Base-by-base conservation (phyloP, 2,329 filamentous ascomycete genomes). In the Talaromyces pinophilus region DNA sequence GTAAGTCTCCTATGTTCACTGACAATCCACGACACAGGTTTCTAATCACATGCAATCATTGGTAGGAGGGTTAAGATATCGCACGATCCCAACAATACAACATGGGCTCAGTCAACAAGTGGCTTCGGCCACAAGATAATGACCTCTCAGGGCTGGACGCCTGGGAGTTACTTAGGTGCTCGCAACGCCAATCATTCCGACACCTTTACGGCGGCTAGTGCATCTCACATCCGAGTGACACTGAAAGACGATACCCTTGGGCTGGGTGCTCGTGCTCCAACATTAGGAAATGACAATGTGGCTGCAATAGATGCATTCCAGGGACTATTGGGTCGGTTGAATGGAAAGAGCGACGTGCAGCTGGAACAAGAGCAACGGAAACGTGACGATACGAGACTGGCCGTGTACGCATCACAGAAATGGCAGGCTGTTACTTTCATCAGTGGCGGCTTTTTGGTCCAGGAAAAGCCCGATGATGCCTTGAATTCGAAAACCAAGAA, bases 21-120 rank as follows among this genome's bases (percentile, higher is more conserved):
- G 25, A 28, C 38, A 22, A 11, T n/a, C 30, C 30, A 46, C 40
- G 15, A 11, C 22, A 48, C 69, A 22, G 35, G 62, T 11, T 30
- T 25, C 35, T 44, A 19, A 30, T 13, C 25, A 35, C 63, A 66
- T 46, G 55, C 54, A 63, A 15, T 25, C 54, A 15, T 44, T 52
- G 67, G 70, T 71, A 87, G 85, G 72, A 83, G 81, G 72, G 84
- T 84, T 59, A 96, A 94, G 81, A 88, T 98, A 75, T 90, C 90
- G 71, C 86, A 90, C 76, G 95, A 99, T 80, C 95, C 95, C 7
- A 97, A 98, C 81, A 99, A 98, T 79, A 97, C 92, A 59, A 88
- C 87, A 84, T 99, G 95, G 95, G 89, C 90, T 65, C 89, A 90
- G 73, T 90, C 93, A 76, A 92, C 90, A 70, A 86, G 86, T 65